A percentile compares a stretch with the other conserved stretches of the same genome.
Conservation (phyloP, 163 green algal species). For the Volvox carteri region DNA sequence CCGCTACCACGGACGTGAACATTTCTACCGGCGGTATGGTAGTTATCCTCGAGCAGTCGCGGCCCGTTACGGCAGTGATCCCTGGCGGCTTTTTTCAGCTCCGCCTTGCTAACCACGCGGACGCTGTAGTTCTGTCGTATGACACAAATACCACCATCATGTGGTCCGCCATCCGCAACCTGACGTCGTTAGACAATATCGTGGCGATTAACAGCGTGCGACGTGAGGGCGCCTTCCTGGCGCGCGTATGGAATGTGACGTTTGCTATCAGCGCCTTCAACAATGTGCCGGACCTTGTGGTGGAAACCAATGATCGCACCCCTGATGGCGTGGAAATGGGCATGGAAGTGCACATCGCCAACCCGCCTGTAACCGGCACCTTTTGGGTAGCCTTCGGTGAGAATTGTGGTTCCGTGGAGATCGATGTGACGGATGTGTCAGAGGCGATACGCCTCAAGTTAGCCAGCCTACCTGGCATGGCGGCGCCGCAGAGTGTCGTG, state of each 20-base stretch:
- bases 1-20: background rate
- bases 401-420: conserved; percentile 31
- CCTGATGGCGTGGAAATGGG: background rate
- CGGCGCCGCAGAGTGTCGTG: conserved; percentile 13
- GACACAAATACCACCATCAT: conserved; percentile 27
- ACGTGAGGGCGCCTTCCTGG: conserved; percentile 45
- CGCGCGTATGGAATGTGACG: conserved; percentile 41
- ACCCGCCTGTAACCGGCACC: background rate
- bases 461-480: conserved; percentile 19
- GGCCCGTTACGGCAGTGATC: background rate
- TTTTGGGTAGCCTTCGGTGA: conserved; percentile 16
- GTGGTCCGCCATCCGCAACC: background rate
- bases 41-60: background rate
- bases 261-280: conserved; percentile 18
- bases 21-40: background rate
- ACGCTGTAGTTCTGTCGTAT: background rate
- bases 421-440: background rate
- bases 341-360: background rate
- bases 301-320: background rate
- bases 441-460: conserved; percentile 17
- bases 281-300: conserved; percentile 30
- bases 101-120: background rate
- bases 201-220: background rate
- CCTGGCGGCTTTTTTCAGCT: conserved; percentile 26
- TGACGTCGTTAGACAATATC: background rate